Conservation (phyloP, 306 rosid genomes). For the Rosa lucieae region DNA sequence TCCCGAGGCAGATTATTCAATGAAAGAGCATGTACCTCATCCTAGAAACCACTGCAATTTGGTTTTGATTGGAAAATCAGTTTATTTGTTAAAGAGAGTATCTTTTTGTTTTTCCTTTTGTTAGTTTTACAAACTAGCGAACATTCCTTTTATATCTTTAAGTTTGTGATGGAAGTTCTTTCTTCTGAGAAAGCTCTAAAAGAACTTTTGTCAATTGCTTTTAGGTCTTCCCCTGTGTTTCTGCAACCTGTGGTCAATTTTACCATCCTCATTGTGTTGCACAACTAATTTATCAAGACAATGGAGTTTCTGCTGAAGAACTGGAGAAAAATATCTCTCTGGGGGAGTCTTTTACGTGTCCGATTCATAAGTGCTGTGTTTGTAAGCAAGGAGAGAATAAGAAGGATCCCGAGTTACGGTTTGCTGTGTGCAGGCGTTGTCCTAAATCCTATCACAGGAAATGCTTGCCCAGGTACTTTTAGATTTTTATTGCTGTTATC, state of each 20-base stretch:
- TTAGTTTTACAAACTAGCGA: neutral
- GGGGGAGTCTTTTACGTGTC: conserved; percentile 82
- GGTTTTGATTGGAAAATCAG: neutral
- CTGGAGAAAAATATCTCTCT: conserved; percentile 51
- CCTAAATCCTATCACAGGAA: conserved; percentile 86
- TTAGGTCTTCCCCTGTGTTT: conserved; percentile 80
- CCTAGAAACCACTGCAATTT: neutral
- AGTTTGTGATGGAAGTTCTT: neutral
- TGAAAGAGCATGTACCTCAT: neutral
- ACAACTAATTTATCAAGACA: conserved; percentile 45
- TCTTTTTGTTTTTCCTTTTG: neutral
- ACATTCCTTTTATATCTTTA: neutral
- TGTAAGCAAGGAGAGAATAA: conserved; percentile 82
- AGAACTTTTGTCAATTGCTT: conserved; percentile 20
- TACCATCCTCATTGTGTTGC: conserved; percentile 84
- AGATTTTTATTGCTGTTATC: conserved; percentile 10
- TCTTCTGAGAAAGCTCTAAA: neutral
- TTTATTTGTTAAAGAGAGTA: neutral
- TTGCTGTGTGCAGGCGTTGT: conserved; percentile 97
- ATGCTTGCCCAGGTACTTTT: conserved; percentile 80
- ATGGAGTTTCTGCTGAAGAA: conserved; percentile 50
- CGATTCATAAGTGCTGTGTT: conserved; percentile 70
- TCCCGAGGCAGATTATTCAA: neutral
- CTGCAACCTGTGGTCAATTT: conserved; percentile 90
- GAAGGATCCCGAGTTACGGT: conserved; percentile 49